Conservation (phyloP, 257 asterid species). For the Avicennia marina region DNA sequence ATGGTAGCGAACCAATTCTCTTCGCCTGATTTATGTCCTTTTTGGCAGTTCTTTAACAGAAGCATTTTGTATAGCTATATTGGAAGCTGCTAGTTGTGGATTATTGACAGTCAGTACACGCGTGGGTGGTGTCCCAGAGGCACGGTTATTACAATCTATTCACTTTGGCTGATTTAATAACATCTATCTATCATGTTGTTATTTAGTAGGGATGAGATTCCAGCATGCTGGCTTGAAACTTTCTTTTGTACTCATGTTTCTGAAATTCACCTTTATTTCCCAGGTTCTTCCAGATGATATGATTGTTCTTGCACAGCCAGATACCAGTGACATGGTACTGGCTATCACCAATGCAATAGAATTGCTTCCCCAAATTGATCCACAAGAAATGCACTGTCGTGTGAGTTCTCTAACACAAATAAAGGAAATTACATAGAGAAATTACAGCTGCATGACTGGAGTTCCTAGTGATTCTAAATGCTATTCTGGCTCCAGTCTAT, state of each 20-base stretch:
- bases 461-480: background rate
- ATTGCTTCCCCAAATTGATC: constrained; percentile 87
- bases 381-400: constrained; percentile 78
- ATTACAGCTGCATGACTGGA: background rate
- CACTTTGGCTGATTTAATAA: constrained; percentile 21
- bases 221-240: constrained; percentile 8
- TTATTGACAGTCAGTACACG: constrained; percentile 96
- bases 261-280: constrained; percentile 19
- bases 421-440: background rate
- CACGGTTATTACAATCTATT: constrained; percentile 35
- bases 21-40: constrained; percentile 22
- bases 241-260: constrained; percentile 14
- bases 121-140: constrained; percentile 99
- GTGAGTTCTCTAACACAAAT: constrained; percentile 42
- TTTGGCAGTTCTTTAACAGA: constrained; percentile 85
- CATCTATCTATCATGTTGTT: constrained; percentile 17
- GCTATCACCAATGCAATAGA: constrained; percentile 75
- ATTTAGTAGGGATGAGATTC: constrained; percentile 18
- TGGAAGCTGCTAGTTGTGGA: constrained; percentile 99
- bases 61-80: constrained; percentile 94
- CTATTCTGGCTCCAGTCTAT: background rate
- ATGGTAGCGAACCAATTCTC: background rate
- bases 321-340: constrained; percentile 83
- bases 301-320: constrained; percentile 88
- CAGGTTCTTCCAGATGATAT: constrained; percentile 98